phyloP scores from a whole-genome alignment of 768 basidiomycete genomes.

The Pulveroboletus sp. region DNA sequence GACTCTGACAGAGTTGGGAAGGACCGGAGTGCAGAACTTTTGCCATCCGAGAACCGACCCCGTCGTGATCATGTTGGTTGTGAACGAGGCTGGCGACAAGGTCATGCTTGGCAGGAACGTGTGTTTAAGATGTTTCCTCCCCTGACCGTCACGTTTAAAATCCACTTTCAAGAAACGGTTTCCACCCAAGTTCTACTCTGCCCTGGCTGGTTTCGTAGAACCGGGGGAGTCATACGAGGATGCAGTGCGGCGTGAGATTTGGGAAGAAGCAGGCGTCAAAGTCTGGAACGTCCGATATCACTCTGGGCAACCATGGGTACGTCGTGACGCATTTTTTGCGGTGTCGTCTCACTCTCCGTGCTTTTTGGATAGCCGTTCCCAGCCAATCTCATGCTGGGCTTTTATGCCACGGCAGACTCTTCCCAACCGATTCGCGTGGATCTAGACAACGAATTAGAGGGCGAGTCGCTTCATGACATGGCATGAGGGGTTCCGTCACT shows the following conservation, averaged over 20 bases:
- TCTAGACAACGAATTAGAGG: slow-evolving; percentile 93
- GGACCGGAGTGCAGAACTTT: slow-evolving; percentile 85
- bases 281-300: slow-evolving; percentile 83
- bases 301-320: slow-evolving; percentile 82
- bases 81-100: slow-evolving; percentile 75
- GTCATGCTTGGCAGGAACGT: slow-evolving; percentile 86
- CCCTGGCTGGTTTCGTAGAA: slow-evolving; percentile 90
- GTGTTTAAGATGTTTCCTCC: slow-evolving; percentile 23
- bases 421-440: slow-evolving; percentile 73
- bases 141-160: background rate
- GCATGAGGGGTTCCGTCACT: background rate
- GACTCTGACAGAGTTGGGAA: slow-evolving; percentile 29
- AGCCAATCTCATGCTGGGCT: slow-evolving; percentile 86
- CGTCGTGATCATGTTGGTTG: slow-evolving; percentile 87
- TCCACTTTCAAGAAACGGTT: slow-evolving; percentile 48
- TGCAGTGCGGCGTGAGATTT: slow-evolving; percentile 86
- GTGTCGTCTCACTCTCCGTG: background rate
- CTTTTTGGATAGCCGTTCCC: slow-evolving; percentile 69
- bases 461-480: slow-evolving; percentile 31
- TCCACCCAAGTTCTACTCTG: slow-evolving; percentile 74
- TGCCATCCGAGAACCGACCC: slow-evolving; percentile 77
- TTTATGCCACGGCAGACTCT: slow-evolving; percentile 74
- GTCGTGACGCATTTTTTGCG: slow-evolving; percentile 11
- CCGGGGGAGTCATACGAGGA: slow-evolving; percentile 95
- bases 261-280: slow-evolving; percentile 93